phyloP scores from a whole-genome alignment of 2,329 filamentous ascomycete species.

The Aspergillus sp. region DNA sequence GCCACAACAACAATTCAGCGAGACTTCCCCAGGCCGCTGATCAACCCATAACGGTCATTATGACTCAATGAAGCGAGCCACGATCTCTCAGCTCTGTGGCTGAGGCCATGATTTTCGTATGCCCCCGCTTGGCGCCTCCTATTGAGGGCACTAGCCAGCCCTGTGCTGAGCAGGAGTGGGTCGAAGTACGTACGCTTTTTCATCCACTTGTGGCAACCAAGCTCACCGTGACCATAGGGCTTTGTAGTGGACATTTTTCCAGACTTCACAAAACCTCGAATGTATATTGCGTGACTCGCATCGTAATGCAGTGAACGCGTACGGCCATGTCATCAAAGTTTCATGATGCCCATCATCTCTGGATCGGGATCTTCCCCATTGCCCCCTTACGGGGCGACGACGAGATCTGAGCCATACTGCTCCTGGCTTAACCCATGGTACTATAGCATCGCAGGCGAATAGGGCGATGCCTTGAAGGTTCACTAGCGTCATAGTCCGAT shows the following conservation, averaged over 20 bases:
- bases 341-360: not conserved
- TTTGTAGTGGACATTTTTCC: not conserved
- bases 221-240: not conserved
- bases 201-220: conserved; percentile 3
- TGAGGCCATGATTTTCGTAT: not conserved
- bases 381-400: not conserved
- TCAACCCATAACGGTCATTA: not conserved
- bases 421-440: not conserved
- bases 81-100: not conserved
- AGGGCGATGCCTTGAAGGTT: not conserved
- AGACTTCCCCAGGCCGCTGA: not conserved
- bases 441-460: not conserved
- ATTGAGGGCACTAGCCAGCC: not conserved
- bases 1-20: not conserved
- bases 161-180: not conserved
- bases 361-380: not conserved
- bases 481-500: conserved; percentile 1
- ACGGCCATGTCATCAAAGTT: not conserved
- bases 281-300: not conserved
- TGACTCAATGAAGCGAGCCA: not conserved
- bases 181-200: conserved; percentile 4
- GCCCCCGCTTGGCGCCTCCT: not conserved
- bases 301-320: not conserved
- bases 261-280: not conserved
- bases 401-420: not conserved